Base-by-base conservation (phyloP, 768 basidiomycete genomes). In the Mrakia blollopis region DNA sequence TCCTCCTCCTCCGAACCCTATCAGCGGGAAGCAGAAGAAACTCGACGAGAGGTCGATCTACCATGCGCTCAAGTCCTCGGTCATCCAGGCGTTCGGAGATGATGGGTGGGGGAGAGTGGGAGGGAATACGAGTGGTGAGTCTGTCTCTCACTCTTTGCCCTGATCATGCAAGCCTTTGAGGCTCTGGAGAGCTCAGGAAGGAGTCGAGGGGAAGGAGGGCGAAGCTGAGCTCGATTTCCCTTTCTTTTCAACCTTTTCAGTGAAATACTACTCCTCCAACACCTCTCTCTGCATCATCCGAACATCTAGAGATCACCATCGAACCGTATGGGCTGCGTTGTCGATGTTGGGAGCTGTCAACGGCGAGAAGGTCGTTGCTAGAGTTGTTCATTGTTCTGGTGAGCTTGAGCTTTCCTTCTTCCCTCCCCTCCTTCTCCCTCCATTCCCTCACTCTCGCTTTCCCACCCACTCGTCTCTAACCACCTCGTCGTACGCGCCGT, bases 211-310 rank as follows among this genome's bases (percentile, higher is more conserved):
- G 47, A 50, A 2, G 47, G 7, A 50, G 47, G 21, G 47, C 18
- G 47, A 44, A 25, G 71, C 52, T 74, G 62, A 74, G 28, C 32
- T 39, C 16, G 13, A 50, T 18, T 18, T 39, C 47, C 21, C 57
- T 35, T 39, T 39, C 37, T 30, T n/a, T 60, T 52, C n/a, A 7
- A 44, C 23, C 28, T 23, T 62, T 13, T 30, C 80, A 94, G 94
- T 95, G 75, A 93, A 94, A 83, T 95, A 95, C 80, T 92, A 89
- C 80, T 94, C 93, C 0, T 91, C 92, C 0, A 87, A 87, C 21
- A 95, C 93, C 3, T 89, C 90, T 79, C 85, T 94, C 0, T 92
- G 91, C 80, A 94, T 96, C 81, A 88, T 95, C 61, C 91, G 93
- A 61, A 91, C 94, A 39, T 90, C 90, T 41, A 86, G 94, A 73